A percentile compares a stretch with the other conserved stretches of the same genome.
Conservation (phyloP, 2,329 filamentous ascomycete species). For the Ophiostoma novo-ulmi region DNA sequence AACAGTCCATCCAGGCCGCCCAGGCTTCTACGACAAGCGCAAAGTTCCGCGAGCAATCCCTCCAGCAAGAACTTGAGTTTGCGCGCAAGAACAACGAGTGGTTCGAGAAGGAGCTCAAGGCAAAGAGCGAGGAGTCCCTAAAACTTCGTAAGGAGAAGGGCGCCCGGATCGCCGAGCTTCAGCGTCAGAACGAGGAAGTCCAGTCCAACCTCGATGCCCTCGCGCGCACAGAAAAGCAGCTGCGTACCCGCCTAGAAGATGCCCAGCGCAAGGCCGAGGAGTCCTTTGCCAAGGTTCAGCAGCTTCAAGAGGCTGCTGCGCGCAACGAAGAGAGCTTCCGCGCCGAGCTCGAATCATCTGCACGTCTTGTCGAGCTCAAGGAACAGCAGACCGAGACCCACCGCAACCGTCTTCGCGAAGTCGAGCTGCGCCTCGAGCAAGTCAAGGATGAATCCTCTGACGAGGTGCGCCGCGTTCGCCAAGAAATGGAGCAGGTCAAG, state of each 20-base stretch:
- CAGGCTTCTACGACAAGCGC: slow-evolving; percentile 74
- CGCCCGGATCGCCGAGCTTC: slow-evolving; percentile 78
- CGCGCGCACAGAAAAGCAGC: slow-evolving; percentile 70
- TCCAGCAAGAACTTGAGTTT: slow-evolving; percentile 85
- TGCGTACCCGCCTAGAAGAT: slow-evolving; percentile 76
- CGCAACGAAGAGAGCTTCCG: slow-evolving; percentile 81
- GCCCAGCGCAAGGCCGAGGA: slow-evolving; percentile 84
- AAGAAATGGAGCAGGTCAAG: slow-evolving; percentile 54
- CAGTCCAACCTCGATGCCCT: slow-evolving; percentile 70
- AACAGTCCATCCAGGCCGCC: slow-evolving; percentile 77
- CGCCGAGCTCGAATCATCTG: slow-evolving; percentile 76
- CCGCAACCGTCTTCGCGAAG: slow-evolving; percentile 63
- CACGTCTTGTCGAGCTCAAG: slow-evolving; percentile 75
- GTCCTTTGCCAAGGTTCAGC: slow-evolving; percentile 72
- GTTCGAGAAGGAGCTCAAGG: slow-evolving; percentile 87
- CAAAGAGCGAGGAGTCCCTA: slow-evolving; percentile 77
- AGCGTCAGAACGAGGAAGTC: slow-evolving; percentile 82
- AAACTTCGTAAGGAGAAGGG: slow-evolving; percentile 95
- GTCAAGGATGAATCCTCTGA: slow-evolving; percentile 63
- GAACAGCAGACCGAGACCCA: slow-evolving; percentile 70
- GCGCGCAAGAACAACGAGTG: slow-evolving; percentile 88
- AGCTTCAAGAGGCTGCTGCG: slow-evolving; percentile 76
- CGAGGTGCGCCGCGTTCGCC: slow-evolving; percentile 50
- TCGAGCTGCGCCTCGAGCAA: slow-evolving; percentile 59
- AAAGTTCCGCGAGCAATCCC: slow-evolving; percentile 83